Conservation (phyloP, 1,284 basidiomycete genomes). For the Cutaneotrichosporon sp. region DNA sequence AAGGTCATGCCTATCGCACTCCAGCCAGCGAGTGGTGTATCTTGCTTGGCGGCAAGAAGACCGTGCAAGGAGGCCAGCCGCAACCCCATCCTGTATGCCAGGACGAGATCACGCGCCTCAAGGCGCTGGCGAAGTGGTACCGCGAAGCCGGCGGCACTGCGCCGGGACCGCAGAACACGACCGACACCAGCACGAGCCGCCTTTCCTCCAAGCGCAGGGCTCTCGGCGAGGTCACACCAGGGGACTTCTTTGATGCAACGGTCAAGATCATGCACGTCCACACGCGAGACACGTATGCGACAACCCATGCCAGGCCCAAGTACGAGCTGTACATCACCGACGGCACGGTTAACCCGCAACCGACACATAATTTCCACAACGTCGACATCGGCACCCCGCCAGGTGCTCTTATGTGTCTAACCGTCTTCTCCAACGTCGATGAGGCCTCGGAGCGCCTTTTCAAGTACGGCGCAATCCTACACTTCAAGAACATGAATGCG, state of each 20-base stretch:
- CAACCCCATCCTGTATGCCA: neutral
- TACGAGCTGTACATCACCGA: conserved; percentile 43
- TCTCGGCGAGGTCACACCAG: conserved; percentile 7
- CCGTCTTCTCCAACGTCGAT: neutral
- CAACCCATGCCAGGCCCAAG: conserved; percentile 9
- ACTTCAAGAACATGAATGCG: conserved; percentile 32
- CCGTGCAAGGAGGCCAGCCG: neutral
- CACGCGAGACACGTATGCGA: conserved; percentile 9
- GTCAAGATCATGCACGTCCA: conserved; percentile 39
- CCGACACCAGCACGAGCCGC: neutral
- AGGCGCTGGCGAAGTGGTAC: conserved; percentile 20
- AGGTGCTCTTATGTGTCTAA: conserved; percentile 9
- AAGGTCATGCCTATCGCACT: conserved; percentile 31
- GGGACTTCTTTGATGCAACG: conserved; percentile 13
- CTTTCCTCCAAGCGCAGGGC: neutral
- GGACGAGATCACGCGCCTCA: conserved; percentile 23
- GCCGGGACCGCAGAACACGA: neutral
- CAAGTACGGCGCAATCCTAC: conserved; percentile 30
- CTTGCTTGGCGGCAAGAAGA: neutral
- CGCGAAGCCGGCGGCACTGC: neutral
- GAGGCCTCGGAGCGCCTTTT: neutral
- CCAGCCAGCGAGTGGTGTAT: conserved; percentile 11
- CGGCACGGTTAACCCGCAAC: conserved; percentile 30
- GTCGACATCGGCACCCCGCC: conserved; percentile 11
- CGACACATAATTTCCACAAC: conserved; percentile 35